phyloP scores from a whole-genome alignment of 768 basidiomycete species.

The Pisolithus microcarpus region DNA sequence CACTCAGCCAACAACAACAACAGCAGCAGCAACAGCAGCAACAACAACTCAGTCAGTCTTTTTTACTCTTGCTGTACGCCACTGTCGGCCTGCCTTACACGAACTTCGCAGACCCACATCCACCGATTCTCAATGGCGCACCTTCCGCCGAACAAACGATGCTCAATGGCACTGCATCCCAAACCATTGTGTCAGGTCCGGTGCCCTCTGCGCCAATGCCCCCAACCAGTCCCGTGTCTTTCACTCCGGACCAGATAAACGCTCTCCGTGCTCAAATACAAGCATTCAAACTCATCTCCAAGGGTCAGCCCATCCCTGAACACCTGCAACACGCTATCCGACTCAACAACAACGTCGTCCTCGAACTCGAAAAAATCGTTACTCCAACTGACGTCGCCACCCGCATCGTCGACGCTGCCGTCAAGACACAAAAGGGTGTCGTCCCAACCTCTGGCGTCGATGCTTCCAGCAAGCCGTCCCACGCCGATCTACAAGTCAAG shows the following conservation, averaged over 20 bases:
- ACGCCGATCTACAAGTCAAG: slow-evolving; percentile 37
- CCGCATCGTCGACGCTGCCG: slow-evolving; percentile 66
- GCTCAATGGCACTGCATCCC: slow-evolving; percentile 22
- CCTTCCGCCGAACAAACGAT: slow-evolving; percentile 12
- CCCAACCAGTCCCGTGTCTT: slow-evolving; percentile 71
- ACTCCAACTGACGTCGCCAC: slow-evolving; percentile 53
- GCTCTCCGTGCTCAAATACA: slow-evolving; percentile 77
- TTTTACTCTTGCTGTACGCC: too few species aligned
- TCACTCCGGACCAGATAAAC: slow-evolving; percentile 67
- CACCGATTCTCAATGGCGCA: slow-evolving; percentile 19
- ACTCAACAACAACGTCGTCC: slow-evolving; percentile 51
- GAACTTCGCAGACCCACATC: slow-evolving; percentile 23
- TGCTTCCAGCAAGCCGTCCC: slow-evolving; percentile 17
- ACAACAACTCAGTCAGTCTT: slow-evolving; percentile 30
- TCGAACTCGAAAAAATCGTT: slow-evolving; percentile 59
- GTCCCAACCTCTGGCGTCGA: slow-evolving; percentile 18
- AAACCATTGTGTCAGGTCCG: slow-evolving; percentile 44
- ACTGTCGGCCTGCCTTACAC: slow-evolving; percentile 7
- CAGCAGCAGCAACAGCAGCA: slow-evolving; percentile 19
- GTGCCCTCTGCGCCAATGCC: slow-evolving; percentile 43
- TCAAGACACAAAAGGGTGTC: slow-evolving; percentile 59
- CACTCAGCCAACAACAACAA: slow-evolving; percentile 19
- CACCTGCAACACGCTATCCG: slow-evolving; percentile 63
- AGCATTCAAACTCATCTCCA: slow-evolving; percentile 67
- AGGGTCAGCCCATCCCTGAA: slow-evolving; percentile 62